These are phyloP conservation scores for Sarocladium oryzae DNA, from an alignment of 2,329 filamentous ascomycete species.

Conservation along the genomic window DNA sequence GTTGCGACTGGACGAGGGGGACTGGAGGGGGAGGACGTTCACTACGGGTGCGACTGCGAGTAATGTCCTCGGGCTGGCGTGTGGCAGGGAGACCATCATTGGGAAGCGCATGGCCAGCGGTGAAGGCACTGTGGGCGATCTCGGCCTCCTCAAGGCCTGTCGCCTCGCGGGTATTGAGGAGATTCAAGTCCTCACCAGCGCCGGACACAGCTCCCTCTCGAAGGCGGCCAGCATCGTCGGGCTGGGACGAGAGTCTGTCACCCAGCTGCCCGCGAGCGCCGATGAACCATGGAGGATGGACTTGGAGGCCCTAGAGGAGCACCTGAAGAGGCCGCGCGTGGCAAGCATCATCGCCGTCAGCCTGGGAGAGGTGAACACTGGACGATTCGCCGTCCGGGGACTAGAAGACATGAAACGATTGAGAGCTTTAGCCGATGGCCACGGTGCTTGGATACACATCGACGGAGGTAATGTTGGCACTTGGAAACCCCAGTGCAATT, in stretches of 20 bases:
- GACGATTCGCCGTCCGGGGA: conserved; percentile 62
- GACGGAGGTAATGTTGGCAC: conserved; percentile 56
- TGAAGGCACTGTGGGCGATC: conserved; percentile 52
- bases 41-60: conserved; percentile 64
- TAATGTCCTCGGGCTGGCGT: conserved; percentile 72
- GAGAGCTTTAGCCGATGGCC: conserved; percentile 62
- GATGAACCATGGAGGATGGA: conserved; percentile 65
- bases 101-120: conserved; percentile 22
- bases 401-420: conserved; percentile 54
- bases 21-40: conserved; percentile 48
- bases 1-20: conserved; percentile 53
- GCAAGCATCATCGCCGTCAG: conserved; percentile 77
- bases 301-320: conserved; percentile 54
- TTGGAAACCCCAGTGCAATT: not conserved
- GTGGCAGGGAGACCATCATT: conserved; percentile 59
- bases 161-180: conserved; percentile 54
- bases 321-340: conserved; percentile 44
- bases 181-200: conserved; percentile 72
- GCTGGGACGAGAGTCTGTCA: conserved; percentile 63
- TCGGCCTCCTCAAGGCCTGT: conserved; percentile 65
- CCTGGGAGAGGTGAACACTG: conserved; percentile 86
- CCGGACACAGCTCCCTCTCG: conserved; percentile 74
- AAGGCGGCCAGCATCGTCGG: conserved; percentile 83
- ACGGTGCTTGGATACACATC: conserved; percentile 81
- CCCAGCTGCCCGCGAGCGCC: conserved; percentile 45